A percentile compares a stretch with the other conserved stretches of the same genome.
These are phyloP conservation scores for Leptographium lundbergii DNA, from an alignment of 2,329 filamentous ascomycete genomes.

Conservation along the genomic window DNA sequence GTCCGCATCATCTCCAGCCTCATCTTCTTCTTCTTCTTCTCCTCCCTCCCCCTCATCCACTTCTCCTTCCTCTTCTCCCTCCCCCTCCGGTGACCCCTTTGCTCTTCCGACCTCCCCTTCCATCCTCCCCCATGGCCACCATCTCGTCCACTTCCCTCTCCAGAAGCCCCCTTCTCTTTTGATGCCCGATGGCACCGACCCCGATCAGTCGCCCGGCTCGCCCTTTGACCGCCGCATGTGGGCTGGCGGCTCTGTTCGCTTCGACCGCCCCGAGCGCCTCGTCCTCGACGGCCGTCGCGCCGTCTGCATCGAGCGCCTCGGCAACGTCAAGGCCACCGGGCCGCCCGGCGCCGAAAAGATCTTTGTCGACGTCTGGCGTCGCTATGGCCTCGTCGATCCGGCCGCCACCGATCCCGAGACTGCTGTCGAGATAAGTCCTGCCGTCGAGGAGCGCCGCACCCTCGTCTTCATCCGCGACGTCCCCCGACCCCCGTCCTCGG, in stretches of 20 bases:
- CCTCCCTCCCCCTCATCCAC: not conserved
- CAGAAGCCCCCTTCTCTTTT: constrained; percentile 48
- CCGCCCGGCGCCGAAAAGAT: constrained; percentile 27
- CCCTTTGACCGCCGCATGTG: constrained; percentile 72
- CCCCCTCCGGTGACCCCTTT: not conserved
- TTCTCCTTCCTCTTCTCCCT: not conserved
- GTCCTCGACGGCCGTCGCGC: constrained; percentile 25
- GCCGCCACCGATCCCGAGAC: not conserved
- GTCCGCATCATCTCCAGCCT: not conserved
- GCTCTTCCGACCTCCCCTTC: not conserved
- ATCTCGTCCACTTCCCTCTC: constrained; percentile 79
- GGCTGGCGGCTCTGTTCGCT: constrained; percentile 62
- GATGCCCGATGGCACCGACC: constrained; percentile 74
- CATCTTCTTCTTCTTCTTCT: not conserved
- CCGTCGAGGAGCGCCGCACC: constrained; percentile 34
- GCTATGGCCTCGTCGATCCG: constrained; percentile 3
- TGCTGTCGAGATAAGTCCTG: constrained; percentile 9
- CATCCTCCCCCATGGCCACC: constrained; percentile 54
- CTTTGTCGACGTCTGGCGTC: constrained; percentile 37
- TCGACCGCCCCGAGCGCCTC: constrained; percentile 13
- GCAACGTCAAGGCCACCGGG: constrained; percentile 10
- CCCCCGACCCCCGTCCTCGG: not conserved
- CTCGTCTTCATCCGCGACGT: constrained; percentile 38
- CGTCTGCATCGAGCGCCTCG: constrained; percentile 30
- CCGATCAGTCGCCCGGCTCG: constrained; percentile 58